Base-by-base conservation (phyloP, 2,329 filamentous ascomycete genomes). In the Zasmidium cellare region DNA sequence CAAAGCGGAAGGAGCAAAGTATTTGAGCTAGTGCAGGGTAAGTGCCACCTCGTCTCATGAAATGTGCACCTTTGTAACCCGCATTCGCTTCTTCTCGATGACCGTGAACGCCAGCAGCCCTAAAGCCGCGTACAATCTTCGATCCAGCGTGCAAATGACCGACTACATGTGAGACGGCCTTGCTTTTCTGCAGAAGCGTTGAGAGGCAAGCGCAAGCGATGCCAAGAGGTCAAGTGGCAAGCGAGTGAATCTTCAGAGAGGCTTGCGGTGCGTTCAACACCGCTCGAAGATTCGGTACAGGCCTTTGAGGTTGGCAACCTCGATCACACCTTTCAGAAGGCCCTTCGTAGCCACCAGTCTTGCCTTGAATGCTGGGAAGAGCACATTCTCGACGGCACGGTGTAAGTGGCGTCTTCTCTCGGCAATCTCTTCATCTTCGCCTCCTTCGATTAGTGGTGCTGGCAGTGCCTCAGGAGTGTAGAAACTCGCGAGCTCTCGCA, bases 391-490 rank as follows among this genome's bases (percentile, higher is more conserved):
- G 1, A 99, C 75, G 41, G 88, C 87, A 67, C 86, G 84, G 28
- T 83, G 81, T n/a, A 99, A 77, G 41, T 83, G 70, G 78, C 77
- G 56, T 47, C 56, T 58, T 50, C 60, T 55, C 31, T 79, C 78
- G 56, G 77, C 81, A n/a, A 84, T 68, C 53, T 82, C 79, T 0
- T 81, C 78, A 9, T 82, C 75, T 3, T 51, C 51, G 9, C 59
- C 57, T 6, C 55, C 57, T 11, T 62, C 31, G 16, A 28, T 65
- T 0, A 35, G 67, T 58, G 53, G 65, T 23, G 83, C 73, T 0
- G 92, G 91, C 22, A 97, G 73, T 69, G 89, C 84, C 72, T 97
- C 94, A 0, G 94, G 94, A 0, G 91, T 90, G 71, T 97, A 97
- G 69, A 96, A 97, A 0, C 85, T 85, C 0, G 94, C 93, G 12